A percentile compares a stretch with the other conserved stretches of the same genome.
Conservation (phyloP, 495 filamentous ascomycete species). For the Hypomontagnella submonticulosa region DNA sequence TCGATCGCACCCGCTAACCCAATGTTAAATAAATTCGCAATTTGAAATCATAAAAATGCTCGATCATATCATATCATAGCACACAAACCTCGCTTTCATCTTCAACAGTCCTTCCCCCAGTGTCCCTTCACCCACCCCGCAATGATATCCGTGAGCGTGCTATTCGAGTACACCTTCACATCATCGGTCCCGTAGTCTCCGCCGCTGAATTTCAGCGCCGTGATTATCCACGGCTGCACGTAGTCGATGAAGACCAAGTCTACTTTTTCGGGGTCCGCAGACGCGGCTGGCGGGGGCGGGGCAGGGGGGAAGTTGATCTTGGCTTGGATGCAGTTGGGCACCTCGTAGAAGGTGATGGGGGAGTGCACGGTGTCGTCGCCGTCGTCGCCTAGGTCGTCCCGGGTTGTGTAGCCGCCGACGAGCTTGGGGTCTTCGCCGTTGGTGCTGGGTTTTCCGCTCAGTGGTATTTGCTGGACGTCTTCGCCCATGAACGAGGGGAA, state of each 20-base stretch:
- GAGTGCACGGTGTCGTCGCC: constrained; percentile 92
- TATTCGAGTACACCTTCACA: constrained; percentile 72
- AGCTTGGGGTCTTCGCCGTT: constrained; percentile 54
- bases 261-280: constrained; percentile 70
- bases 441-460: constrained; percentile 16
- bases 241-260: constrained; percentile 94
- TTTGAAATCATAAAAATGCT: neutral
- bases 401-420: constrained; percentile 86
- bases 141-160: constrained; percentile 79
- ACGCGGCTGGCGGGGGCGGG: constrained; percentile 35
- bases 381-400: constrained; percentile 83
- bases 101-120: constrained; percentile 70
- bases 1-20: constrained; percentile 1
- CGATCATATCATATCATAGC: too few relatives aligned
- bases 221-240: constrained; percentile 79
- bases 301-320: constrained; percentile 65
- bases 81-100: neutral
- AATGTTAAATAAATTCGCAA: constrained; percentile 7
- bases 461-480: constrained; percentile 44
- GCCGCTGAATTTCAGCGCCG: constrained; percentile 75
- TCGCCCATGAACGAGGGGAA: constrained; percentile 8
- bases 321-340: constrained; percentile 85
- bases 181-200: constrained; percentile 68
- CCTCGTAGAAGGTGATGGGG: constrained; percentile 74
- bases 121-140: constrained; percentile 80